phyloP scores from a whole-genome alignment of 768 basidiomycete genomes.

The Naematelia aurantialba region DNA sequence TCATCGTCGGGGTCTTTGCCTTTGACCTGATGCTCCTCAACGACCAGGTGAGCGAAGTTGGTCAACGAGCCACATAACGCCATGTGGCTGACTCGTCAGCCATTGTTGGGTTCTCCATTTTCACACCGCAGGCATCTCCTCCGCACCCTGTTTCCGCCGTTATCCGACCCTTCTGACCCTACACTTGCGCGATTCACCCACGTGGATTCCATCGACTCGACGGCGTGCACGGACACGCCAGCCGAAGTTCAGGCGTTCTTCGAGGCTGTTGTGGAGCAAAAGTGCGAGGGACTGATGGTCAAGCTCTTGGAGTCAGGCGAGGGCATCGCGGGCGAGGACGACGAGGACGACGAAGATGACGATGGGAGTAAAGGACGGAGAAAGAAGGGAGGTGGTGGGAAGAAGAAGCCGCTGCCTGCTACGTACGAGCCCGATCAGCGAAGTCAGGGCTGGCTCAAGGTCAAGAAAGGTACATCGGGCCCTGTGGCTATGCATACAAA shows the following conservation, averaged over 20 bases:
- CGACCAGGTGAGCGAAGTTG: constrained; percentile 59
- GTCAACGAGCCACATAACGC: background rate
- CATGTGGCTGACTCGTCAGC: constrained; percentile 52
- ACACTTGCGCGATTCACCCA: constrained; percentile 64
- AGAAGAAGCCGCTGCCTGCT: constrained; percentile 69
- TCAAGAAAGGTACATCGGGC: constrained; percentile 64
- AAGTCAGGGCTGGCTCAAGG: constrained; percentile 80
- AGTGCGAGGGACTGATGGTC: constrained; percentile 90
- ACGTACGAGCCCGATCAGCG: constrained; percentile 89
- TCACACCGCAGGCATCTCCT: constrained; percentile 67
- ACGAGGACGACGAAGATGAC: constrained; percentile 44
- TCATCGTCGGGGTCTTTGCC: constrained; percentile 75
- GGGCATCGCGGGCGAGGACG: constrained; percentile 44
- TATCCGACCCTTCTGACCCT: constrained; percentile 52
- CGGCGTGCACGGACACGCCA: constrained; percentile 58
- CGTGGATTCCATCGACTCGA: constrained; percentile 60
- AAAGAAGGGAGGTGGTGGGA: constrained; percentile 44
- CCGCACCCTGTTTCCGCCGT: constrained; percentile 61
- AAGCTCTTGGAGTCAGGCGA: constrained; percentile 68
- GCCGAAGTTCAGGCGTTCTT: constrained; percentile 72
- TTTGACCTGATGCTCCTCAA: constrained; percentile 89
- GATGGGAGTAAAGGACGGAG: constrained; percentile 24
- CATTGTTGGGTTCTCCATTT: constrained; percentile 66
- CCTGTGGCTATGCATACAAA: background rate
- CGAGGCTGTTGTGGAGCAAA: constrained; percentile 66